These are phyloP conservation scores for Blastobotrys proliferans DNA, from an alignment of 1,139 yeast genomes.

Conservation along the genomic window DNA sequence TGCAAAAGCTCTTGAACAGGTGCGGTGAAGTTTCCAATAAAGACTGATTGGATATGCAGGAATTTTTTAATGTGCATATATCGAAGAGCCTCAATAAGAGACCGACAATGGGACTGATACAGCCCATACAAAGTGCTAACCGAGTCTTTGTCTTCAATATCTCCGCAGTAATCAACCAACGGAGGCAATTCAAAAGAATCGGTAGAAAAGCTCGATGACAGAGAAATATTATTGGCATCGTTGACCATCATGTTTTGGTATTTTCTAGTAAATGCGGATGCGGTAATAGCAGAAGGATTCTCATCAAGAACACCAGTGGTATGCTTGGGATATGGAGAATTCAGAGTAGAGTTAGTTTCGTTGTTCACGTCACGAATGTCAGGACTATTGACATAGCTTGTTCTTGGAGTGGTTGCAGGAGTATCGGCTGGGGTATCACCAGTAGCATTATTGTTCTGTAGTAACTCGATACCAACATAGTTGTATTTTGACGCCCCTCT, in stretches of 20 bases:
- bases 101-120: constrained; percentile 59
- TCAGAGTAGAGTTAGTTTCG: no score
- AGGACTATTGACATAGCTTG: constrained; percentile 23
- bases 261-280: constrained; percentile 3
- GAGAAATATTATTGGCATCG: constrained; percentile 23
- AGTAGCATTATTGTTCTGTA: constrained; percentile 19
- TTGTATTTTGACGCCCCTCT: constrained; percentile 89
- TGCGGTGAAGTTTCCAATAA: constrained; percentile 57
- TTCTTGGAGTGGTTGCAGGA: constrained; percentile 24
- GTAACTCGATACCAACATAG: constrained; percentile 74
- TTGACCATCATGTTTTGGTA: constrained; percentile 17
- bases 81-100: constrained; percentile 61
- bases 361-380: constrained; percentile 14
- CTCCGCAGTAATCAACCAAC: constrained; percentile 48
- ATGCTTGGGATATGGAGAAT: no score
- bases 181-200: constrained; percentile 45
- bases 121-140: constrained; percentile 58
- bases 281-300: not conserved
- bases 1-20: constrained; percentile 61
- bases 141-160: constrained; percentile 48
- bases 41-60: constrained; percentile 49
- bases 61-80: constrained; percentile 64
- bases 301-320: no score
- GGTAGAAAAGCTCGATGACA: constrained; percentile 22
- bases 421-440: constrained; percentile 31